Base-by-base conservation (phyloP, 306 rosid genomes). In the Mimosa pudica region DNA sequence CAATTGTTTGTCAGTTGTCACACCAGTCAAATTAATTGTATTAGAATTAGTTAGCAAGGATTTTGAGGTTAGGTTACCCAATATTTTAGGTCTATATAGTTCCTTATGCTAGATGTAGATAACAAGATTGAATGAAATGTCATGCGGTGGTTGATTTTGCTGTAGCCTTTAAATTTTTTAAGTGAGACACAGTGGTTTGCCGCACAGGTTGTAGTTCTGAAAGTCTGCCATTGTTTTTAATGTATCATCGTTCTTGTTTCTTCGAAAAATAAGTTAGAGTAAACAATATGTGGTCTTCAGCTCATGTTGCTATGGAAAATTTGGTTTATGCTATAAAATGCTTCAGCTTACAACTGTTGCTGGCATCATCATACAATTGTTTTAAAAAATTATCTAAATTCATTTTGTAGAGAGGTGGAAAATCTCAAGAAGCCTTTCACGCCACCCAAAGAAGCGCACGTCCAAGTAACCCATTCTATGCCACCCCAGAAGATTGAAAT, bases 401-500 rank as follows among this genome's bases (percentile, higher is more conserved):
- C 38, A n/a, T 74, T 54, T 24, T 60, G 79, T 86, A 89, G 93
- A 73, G 90, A 85, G 72, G 88, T 85, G 76, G 89, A 89, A 74
- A 85, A 85, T 82, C 79, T 79, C 52, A 87, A 84, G 83, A 86
- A 89, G 79, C 91, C 87, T 58, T 87, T 82, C 55, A 87, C 30
- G 10, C 89, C 93, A 30, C 93, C 91, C 57, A 77, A 86, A 71
- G 93, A 89, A 82, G 88, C 87, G 74, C 93, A 86, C 82, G 87
- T 82, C 71, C 91, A 85, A 82, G 89, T 85, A 67, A 89, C 91
- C 20, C 89, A 87, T 72, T 84, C 93, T 24, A 89, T 89, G 93
- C 88, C 93, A 73, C 93, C 88, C 4, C 88, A 87, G 64, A 89
- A 89, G 87, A 87, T 89, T 60, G 91, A 87, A 83, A 84, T 89